Conservation (phyloP, 805 yeast genomes). For the Myxozyma lipomycoides region DNA sequence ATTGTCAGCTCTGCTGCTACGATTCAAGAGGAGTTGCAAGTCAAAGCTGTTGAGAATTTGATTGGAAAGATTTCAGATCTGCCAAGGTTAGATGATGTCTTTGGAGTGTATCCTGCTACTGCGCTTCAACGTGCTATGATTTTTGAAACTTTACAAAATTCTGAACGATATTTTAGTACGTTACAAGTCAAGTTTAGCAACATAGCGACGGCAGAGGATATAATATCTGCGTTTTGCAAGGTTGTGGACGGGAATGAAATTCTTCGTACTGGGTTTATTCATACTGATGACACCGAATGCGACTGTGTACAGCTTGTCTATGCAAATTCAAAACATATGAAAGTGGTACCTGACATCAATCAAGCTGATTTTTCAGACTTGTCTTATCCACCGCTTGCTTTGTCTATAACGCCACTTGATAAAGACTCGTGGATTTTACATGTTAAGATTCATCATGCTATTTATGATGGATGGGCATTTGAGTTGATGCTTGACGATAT, state of each 20-base stretch:
- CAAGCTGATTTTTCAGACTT: neutral
- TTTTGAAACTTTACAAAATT: slow-evolving; percentile 9
- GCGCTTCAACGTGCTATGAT: slow-evolving; percentile 12
- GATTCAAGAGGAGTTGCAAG: neutral
- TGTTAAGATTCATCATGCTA: slow-evolving; percentile 22
- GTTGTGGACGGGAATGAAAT: slow-evolving; percentile 21
- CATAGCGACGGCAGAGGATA: neutral
- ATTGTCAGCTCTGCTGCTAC: neutral
- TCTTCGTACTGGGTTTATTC: slow-evolving; percentile 25
- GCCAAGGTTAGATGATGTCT: neutral
- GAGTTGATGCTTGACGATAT: slow-evolving; percentile 13
- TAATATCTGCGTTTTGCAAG: slow-evolving; percentile 6
- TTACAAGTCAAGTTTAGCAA: slow-evolving; percentile 3
- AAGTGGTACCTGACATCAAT: neutral
- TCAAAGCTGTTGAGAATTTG: neutral
- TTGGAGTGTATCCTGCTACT: slow-evolving; percentile 1
- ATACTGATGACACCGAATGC: neutral
- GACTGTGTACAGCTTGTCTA: slow-evolving; percentile 16
- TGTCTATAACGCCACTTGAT: neutral
- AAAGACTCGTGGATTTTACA: neutral
- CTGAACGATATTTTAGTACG: slow-evolving; percentile 19
- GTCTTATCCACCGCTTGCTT: slow-evolving; percentile 8
- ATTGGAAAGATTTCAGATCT: neutral
- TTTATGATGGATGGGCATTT: slow-evolving; percentile 29
- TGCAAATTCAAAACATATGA: slow-evolving; percentile 4